These are phyloP conservation scores for Lachnum nothofagi DNA, from an alignment of 2,329 filamentous ascomycete species.

Conservation along the genomic window DNA sequence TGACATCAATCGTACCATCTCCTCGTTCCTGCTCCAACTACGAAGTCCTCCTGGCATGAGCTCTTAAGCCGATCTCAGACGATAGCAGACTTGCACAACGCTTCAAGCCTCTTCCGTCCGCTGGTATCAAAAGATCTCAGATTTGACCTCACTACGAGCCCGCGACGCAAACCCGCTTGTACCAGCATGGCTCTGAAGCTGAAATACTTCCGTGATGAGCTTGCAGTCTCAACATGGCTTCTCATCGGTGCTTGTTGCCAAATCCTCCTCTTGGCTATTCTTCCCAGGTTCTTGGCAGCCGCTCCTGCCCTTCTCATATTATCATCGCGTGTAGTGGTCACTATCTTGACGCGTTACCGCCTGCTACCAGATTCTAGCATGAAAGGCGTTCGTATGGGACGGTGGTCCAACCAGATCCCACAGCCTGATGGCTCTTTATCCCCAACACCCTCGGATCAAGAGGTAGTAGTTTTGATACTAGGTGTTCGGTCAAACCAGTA, in stretches of 20 bases:
- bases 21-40: too few relatives aligned
- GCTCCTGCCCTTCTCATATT: not conserved
- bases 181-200: too few relatives aligned
- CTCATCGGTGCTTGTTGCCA: conserved; percentile 1
- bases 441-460: conserved; percentile 1
- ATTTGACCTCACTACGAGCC: too few relatives aligned
- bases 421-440: conserved; percentile 1
- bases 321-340: not conserved
- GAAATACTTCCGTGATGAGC: conserved; percentile 5
- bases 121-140: too few relatives aligned
- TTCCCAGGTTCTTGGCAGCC: not conserved
- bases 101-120: too few relatives aligned
- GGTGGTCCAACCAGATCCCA: conserved; percentile 1
- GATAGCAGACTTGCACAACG: too few relatives aligned
- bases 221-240: conserved; percentile 1
- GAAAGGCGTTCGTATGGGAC: not conserved
- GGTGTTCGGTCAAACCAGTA: conserved; percentile 3
- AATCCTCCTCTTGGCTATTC: not conserved
- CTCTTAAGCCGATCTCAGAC: too few relatives aligned
- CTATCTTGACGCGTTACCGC: not conserved
- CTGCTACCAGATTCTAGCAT: not conserved
- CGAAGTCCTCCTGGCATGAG: too few relatives aligned
- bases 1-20: too few relatives aligned
- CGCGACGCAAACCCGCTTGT: too few relatives aligned
- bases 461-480: conserved; percentile 1